Conservation (phyloP, 2,329 filamentous ascomycete genomes). For the Pestalotiopsis sp. region DNA sequence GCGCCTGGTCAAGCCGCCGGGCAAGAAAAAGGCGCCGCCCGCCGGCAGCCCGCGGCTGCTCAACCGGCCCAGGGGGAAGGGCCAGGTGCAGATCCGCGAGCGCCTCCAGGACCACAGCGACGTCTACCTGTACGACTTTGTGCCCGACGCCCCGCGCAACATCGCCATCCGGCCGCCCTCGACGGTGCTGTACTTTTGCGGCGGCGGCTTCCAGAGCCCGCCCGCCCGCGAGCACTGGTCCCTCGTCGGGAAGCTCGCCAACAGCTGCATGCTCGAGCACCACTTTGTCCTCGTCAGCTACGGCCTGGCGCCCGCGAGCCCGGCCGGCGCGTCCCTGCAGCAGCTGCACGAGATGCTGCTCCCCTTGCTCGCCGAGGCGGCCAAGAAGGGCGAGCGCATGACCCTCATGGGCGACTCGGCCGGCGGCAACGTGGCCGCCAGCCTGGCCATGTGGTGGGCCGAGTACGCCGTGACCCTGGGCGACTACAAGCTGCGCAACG, state of each 20-base stretch:
- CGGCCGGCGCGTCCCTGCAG: slow-evolving; percentile 51
- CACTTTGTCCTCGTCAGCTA: slow-evolving; percentile 51
- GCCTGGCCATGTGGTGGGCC: slow-evolving; percentile 26
- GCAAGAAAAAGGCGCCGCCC: slow-evolving; percentile 13
- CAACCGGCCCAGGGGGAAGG: slow-evolving; percentile 10
- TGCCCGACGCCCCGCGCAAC: slow-evolving; percentile 1
- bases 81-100: slow-evolving; percentile 18
- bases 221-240: slow-evolving; percentile 55
- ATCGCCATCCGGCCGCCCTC: slow-evolving; percentile 20
- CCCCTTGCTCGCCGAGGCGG: slow-evolving; percentile 39
- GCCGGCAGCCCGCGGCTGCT: slow-evolving; percentile 19
- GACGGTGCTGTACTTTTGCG: slow-evolving; percentile 55
- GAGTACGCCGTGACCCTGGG: slow-evolving; percentile 34
- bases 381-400: slow-evolving; percentile 40
- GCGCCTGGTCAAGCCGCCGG: slow-evolving; percentile 16
- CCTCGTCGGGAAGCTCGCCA: slow-evolving; percentile 47
- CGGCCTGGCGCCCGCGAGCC: slow-evolving; percentile 55
- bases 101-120: slow-evolving; percentile 10
- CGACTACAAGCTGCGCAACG: slow-evolving; percentile 23
- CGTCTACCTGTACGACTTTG: slow-evolving; percentile 23
- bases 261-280: slow-evolving; percentile 37
- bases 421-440: slow-evolving; percentile 55
- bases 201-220: slow-evolving; percentile 57
- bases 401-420: slow-evolving; percentile 57
- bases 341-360: slow-evolving; percentile 47